These are phyloP conservation scores for Chalciporus chontae DNA, from an alignment of 768 basidiomycete species.

Conservation along the genomic window DNA sequence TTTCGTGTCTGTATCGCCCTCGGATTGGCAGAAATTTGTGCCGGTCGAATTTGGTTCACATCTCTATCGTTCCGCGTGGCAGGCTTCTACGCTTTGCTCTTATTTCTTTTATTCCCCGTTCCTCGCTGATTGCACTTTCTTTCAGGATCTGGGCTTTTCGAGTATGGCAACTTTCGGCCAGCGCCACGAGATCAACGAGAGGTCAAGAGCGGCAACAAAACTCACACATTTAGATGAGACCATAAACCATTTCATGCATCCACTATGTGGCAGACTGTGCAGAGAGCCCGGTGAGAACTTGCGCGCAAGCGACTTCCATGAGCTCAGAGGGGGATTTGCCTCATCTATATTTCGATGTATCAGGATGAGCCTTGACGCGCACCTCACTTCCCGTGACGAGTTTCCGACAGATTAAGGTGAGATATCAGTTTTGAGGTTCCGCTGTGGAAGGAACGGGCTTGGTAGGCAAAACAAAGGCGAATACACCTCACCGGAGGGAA, in stretches of 20 bases:
- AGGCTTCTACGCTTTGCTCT: neutral
- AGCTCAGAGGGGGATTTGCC: constrained; percentile 24
- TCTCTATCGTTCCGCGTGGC: neutral
- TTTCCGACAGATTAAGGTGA: constrained; percentile 7
- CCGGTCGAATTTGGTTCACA: neutral
- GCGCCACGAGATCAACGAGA: constrained; percentile 65
- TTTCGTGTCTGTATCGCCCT: neutral
- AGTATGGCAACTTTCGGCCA: constrained; percentile 58
- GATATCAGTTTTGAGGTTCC: neutral
- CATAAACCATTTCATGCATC: constrained; percentile 8
- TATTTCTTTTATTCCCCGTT: neutral
- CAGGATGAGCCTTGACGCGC: neutral
- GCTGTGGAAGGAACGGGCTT: constrained; percentile 2
- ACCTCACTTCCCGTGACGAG: neutral
- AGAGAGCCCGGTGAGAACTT: neutral
- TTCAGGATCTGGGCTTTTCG: constrained; percentile 35
- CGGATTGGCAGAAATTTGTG: neutral
- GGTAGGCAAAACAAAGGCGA: constrained; percentile 1
- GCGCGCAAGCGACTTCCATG: constrained; percentile 2
- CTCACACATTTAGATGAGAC: constrained; percentile 60
- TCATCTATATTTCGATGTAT: constrained; percentile 8
- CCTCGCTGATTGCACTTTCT: constrained; percentile 7
- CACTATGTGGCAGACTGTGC: constrained; percentile 1
- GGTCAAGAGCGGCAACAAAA: constrained; percentile 66
- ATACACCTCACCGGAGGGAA: constrained; percentile 17